A percentile compares a stretch with the other conserved stretches of the same genome.
phyloP scores from a whole-genome alignment of 2,329 filamentous ascomycete species.

The Tolypocladium tundrense region DNA sequence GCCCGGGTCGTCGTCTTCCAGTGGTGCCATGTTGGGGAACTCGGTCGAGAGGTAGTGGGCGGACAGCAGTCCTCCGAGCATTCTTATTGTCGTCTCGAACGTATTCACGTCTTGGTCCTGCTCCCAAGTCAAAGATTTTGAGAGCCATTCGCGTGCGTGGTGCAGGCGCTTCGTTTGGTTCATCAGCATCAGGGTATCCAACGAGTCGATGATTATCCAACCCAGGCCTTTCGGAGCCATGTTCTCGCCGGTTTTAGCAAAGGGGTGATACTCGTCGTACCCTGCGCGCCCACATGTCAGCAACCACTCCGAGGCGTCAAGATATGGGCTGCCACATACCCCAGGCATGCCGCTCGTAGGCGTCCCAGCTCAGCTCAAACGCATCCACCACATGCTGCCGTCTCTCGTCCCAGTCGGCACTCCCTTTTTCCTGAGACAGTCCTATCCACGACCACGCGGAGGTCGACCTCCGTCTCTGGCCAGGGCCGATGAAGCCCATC shows the following conservation, averaged over 20 bases:
- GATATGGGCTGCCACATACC: constrained; percentile 44
- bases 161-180: constrained; percentile 80
- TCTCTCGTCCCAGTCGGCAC: constrained; percentile 65
- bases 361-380: constrained; percentile 85
- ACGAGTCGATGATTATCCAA: constrained; percentile 94
- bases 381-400: constrained; percentile 77
- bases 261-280: constrained; percentile 77
- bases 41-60: constrained; percentile 89
- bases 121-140: constrained; percentile 70
- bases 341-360: constrained; percentile 90
- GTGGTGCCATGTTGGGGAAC: constrained; percentile 69
- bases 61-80: constrained; percentile 86
- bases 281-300: constrained; percentile 34
- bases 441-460: constrained; percentile 49
- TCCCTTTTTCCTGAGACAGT: constrained; percentile 33
- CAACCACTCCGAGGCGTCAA: constrained; percentile 1
- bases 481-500: constrained; percentile 47
- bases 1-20: constrained; percentile 61
- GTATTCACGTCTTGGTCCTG: constrained; percentile 94
- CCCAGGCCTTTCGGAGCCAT: constrained; percentile 87
- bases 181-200: constrained; percentile 98
- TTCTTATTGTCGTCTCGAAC: constrained; percentile 95
- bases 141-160: constrained; percentile 82
- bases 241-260: constrained; percentile 66
- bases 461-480: constrained; percentile 17